phyloP scores from a whole-genome alignment of 129 eudicot genomes.

The Chrysanthemum seticuspe region DNA sequence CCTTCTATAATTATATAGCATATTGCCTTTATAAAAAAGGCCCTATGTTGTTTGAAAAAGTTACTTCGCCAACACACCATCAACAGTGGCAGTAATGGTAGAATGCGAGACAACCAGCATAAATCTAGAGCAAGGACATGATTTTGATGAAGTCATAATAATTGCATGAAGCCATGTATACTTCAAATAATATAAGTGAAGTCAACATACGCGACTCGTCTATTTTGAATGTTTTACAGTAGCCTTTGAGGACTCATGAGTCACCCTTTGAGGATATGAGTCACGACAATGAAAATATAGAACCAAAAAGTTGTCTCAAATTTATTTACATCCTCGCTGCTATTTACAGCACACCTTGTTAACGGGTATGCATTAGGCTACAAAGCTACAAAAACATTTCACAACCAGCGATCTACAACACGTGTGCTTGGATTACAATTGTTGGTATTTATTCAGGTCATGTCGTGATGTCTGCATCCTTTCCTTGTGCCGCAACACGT shows the following conservation, averaged over 20 bases:
- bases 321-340: background rate
- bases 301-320: background rate
- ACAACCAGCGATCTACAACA: background rate
- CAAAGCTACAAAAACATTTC: constrained; percentile 1
- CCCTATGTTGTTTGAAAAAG: no score
- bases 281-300: background rate
- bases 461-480: background rate
- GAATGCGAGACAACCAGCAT: no score
- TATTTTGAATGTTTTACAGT: no score
- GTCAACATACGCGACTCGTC: no score
- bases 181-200: no score
- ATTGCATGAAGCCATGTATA: no score
- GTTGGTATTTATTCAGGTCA: background rate
- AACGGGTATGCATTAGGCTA: background rate
- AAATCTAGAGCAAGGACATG: no score
- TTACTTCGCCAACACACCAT: no score
- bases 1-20: no score
- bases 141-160: no score
- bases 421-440: background rate
- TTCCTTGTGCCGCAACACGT: background rate
- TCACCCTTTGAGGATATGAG: background rate
- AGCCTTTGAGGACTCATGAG: background rate
- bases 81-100: no score
- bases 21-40: no score
- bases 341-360: background rate